These are phyloP conservation scores for Yamadazyma mexicana DNA, from an alignment of 1,139 yeast genomes.

Conservation along the genomic window DNA sequence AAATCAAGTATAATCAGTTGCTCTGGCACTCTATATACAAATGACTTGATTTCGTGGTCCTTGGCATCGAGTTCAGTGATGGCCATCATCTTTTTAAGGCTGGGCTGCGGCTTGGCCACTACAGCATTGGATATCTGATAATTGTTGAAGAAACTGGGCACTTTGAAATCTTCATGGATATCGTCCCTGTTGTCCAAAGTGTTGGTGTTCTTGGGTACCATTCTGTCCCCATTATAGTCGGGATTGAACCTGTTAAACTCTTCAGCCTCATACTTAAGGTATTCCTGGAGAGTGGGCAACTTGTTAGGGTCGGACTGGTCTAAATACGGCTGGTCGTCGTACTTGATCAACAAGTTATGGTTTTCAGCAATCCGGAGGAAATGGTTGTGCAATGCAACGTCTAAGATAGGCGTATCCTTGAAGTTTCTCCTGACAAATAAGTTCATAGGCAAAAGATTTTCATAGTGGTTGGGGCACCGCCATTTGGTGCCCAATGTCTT, in stretches of 20 bases:
- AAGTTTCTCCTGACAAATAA: constrained; percentile 45
- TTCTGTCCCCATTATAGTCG: constrained; percentile 15
- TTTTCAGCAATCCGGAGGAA: constrained; percentile 42
- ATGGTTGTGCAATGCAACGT: constrained; percentile 44
- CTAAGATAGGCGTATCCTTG: constrained; percentile 52
- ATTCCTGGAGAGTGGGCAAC: constrained; percentile 30
- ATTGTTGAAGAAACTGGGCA: constrained; percentile 50
- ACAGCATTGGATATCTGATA: constrained; percentile 49
- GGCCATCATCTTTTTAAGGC: constrained; percentile 36
- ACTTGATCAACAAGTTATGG: constrained; percentile 58
- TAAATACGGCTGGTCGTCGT: constrained; percentile 64
- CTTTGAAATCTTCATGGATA: constrained; percentile 22
- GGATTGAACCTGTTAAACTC: constrained; percentile 20
- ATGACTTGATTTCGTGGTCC: constrained; percentile 26
- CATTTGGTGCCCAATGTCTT: constrained; percentile 81
- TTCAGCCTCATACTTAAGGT: constrained; percentile 28
- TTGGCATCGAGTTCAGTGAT: constrained; percentile 33
- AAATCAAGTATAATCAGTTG: constrained; percentile 75
- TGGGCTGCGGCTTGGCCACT: constrained; percentile 27
- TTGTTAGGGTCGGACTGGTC: constrained; percentile 16
- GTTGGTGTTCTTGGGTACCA: constrained; percentile 16
- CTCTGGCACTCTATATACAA: constrained; percentile 70
- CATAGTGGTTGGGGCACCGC: constrained; percentile 92
- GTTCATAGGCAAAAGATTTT: constrained; percentile 45
- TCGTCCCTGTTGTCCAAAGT: constrained; percentile 22